Percentiles rank a stretch among this genome's conserved stretches.
These are phyloP conservation scores for Penicillium nordicum DNA, from an alignment of 2,329 filamentous ascomycete species.

Conservation along the genomic window DNA sequence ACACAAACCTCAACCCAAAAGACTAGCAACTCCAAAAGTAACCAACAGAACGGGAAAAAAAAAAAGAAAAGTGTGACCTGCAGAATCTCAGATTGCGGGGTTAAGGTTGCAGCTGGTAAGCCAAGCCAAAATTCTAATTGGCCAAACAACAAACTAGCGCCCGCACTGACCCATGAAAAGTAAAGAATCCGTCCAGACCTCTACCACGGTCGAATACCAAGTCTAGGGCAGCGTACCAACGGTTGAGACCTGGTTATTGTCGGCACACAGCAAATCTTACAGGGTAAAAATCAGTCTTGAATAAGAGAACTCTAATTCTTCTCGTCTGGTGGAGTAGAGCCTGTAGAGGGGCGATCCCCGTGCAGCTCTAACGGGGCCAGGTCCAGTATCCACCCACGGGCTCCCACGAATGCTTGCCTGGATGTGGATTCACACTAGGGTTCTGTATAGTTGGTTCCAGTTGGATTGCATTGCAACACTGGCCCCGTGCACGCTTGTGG, in stretches of 20 bases:
- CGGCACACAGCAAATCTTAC: not conserved
- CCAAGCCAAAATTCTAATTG: slow-evolving; percentile 2
- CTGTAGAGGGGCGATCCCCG: too few species aligned
- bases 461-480: not conserved
- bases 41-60: not conserved
- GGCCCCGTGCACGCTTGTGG: not conserved
- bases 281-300: not conserved
- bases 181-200: not conserved
- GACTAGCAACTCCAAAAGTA: not conserved
- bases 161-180: slow-evolving; percentile 1
- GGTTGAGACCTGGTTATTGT: not conserved
- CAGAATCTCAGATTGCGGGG: slow-evolving; percentile 19
- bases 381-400: not conserved
- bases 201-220: not conserved
- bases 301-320: not conserved
- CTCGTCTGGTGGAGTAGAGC: not conserved
- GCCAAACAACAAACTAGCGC: slow-evolving; percentile 1
- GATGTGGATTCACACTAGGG: not conserved
- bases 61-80: not conserved
- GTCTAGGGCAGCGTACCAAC: not conserved
- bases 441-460: not conserved
- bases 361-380: not conserved
- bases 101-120: slow-evolving; percentile 27
- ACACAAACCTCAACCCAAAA: not conserved
- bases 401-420: not conserved